phyloP scores from a whole-genome alignment of 2,329 filamentous ascomycete genomes.

The Mariannaea sp. region DNA sequence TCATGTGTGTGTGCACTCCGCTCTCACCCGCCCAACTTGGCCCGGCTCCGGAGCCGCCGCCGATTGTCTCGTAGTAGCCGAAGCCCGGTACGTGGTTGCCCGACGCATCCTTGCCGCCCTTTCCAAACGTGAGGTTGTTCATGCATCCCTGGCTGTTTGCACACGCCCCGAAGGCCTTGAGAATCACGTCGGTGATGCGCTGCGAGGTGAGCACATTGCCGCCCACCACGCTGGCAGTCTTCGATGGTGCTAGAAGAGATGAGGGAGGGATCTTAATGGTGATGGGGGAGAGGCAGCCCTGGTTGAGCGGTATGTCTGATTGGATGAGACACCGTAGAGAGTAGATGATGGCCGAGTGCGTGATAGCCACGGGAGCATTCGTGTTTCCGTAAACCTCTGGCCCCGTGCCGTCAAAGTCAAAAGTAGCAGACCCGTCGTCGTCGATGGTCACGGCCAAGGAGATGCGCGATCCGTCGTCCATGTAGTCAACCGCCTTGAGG shows the following conservation, averaged over 20 bases:
- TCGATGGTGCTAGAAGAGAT: conserved; percentile 75
- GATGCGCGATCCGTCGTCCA: conserved; percentile 87
- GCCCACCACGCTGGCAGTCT: conserved; percentile 79
- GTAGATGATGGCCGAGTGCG: conserved; percentile 74
- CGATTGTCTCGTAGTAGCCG: conserved; percentile 87
- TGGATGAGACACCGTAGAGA: conserved; percentile 79
- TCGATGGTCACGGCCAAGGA: conserved; percentile 76
- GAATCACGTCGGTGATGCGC: conserved; percentile 48
- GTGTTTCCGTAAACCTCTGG: conserved; percentile 41
- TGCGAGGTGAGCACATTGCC: conserved; percentile 68
- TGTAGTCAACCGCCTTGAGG: conserved; percentile 57
- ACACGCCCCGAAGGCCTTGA: conserved; percentile 75
- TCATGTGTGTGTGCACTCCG: conserved; percentile 85
- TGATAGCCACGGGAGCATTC: conserved; percentile 43
- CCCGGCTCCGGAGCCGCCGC: conserved; percentile 76
- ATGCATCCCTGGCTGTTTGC: conserved; percentile 78
- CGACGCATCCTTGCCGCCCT: conserved; percentile 70
- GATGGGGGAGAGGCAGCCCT: conserved; percentile 80
- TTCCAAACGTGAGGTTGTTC: conserved; percentile 83
- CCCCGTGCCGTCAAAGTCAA: conserved; percentile 50
- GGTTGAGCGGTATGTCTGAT: conserved; percentile 83
- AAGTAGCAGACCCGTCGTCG: conserved; percentile 73
- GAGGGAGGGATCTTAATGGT: conserved; percentile 73
- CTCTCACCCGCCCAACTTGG: conserved; percentile 73
- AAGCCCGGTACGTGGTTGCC: conserved; percentile 61